A percentile compares a stretch with the other conserved stretches of the same genome.
Conservation (phyloP, 129 eudicot genomes). For the Glebionis coronaria region DNA sequence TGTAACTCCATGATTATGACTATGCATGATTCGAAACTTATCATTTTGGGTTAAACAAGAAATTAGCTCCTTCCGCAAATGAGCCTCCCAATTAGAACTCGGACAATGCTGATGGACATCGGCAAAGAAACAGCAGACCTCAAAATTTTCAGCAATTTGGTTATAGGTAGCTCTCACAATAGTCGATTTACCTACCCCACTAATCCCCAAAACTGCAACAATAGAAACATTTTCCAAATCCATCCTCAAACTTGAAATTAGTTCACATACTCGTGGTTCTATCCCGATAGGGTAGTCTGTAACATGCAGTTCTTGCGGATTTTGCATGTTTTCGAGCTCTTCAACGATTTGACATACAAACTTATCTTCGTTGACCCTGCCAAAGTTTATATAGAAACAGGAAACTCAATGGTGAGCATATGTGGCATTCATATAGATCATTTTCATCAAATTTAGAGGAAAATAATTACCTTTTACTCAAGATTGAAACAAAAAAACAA, state of each 20-base stretch:
- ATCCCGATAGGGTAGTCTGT: constrained; percentile 19
- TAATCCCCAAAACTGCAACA: constrained; percentile 24
- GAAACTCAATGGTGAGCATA: neutral
- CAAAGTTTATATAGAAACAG: neutral
- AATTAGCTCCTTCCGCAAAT: constrained; percentile 20
- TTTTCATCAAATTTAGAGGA: too few species aligned
- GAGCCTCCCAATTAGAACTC: constrained; percentile 7
- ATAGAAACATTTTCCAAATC: constrained; percentile 19
- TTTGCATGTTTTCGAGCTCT: neutral
- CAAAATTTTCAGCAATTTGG: constrained; percentile 6
- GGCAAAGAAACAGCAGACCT: constrained; percentile 20
- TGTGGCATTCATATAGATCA: too few species aligned
- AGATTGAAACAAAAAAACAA: too few species aligned
- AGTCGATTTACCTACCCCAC: constrained; percentile 27
- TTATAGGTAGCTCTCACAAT: constrained; percentile 20
- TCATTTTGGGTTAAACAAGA: neutral
- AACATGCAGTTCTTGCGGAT: neutral
- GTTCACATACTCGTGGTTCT: constrained; percentile 19
- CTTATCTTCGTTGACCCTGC: neutral
- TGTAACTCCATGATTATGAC: constrained; percentile 9
- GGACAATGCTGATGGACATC: constrained; percentile 7
- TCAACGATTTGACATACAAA: neutral
- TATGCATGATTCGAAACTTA: neutral
- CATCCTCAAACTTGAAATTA: constrained; percentile 5
- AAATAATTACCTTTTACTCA: too few species aligned